Percentiles rank a stretch among this genome's conserved stretches.
Conservation (phyloP, 306 rosid species). For the Rubus parviflorus region DNA sequence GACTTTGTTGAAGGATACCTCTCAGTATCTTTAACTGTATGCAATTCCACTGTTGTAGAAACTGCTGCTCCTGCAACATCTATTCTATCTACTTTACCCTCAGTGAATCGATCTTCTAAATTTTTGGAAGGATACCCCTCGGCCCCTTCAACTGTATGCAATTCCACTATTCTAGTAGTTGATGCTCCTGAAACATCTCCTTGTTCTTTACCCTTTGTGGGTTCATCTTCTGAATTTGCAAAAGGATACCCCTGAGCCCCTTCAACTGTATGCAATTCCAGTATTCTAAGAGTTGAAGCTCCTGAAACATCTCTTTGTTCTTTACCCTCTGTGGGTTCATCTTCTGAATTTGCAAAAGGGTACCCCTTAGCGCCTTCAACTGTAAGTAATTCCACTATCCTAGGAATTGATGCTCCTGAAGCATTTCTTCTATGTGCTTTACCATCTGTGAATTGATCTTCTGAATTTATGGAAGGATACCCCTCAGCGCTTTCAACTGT, state of each 20-base stretch:
- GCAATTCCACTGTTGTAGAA: conserved; percentile 17
- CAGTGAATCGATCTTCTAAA: conserved; percentile 30
- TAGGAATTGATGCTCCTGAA: conserved; percentile 24
- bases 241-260: conserved; percentile 35
- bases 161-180: conserved; percentile 18
- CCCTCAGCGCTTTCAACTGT: too few species aligned
- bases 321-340: conserved; percentile 14
- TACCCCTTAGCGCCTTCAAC: conserved; percentile 41
- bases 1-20: conserved; percentile 21
- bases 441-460: conserved; percentile 24
- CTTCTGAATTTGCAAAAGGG: conserved; percentile 35
- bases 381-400: conserved; percentile 24
- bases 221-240: conserved; percentile 34
- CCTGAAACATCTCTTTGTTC: conserved; percentile 30
- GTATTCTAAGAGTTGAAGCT: conserved; percentile 9
- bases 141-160: conserved; percentile 32
- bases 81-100: conserved; percentile 18
- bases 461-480: conserved; percentile 30
- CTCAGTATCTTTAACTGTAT: conserved; percentile 27
- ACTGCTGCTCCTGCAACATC: conserved; percentile 27
- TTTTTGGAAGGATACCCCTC: conserved; percentile 40
- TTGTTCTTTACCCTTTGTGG: conserved; percentile 12
- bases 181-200: conserved; percentile 28
- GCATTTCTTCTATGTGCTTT: conserved; percentile 27
- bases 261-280: conserved; percentile 38